These are phyloP conservation scores for Calocybe gambosa DNA, from an alignment of 1,284 basidiomycete genomes.

Conservation along the genomic window DNA sequence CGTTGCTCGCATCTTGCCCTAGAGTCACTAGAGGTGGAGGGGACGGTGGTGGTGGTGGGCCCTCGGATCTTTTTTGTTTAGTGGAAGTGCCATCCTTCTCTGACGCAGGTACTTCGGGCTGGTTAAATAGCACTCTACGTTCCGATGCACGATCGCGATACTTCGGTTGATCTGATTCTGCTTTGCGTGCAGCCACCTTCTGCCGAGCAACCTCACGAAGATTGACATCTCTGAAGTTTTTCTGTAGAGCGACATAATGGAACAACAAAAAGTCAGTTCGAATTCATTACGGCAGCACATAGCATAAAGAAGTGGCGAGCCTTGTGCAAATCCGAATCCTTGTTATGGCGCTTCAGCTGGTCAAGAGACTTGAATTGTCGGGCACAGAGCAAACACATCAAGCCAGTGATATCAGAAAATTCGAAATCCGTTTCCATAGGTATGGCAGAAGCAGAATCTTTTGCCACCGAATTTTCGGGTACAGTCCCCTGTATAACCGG, in stretches of 20 bases:
- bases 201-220: conserved; percentile 69
- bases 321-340: conserved; percentile 91
- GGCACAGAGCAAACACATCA: conserved; percentile 85
- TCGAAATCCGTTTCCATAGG: conserved; percentile 58
- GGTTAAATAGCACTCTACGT: conserved; percentile 81
- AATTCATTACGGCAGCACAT: conserved; percentile 20
- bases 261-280: conserved; percentile 27
- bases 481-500: conserved; percentile 24
- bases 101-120: conserved; percentile 74
- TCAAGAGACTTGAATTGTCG: conserved; percentile 87
- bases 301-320: conserved; percentile 43
- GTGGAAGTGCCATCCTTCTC: conserved; percentile 36
- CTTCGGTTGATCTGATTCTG: conserved; percentile 49
- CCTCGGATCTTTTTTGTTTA: conserved; percentile 48
- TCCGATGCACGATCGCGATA: conserved; percentile 92
- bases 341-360: conserved; percentile 80
- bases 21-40: conserved; percentile 58
- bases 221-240: conserved; percentile 70
- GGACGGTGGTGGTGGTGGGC: conserved; percentile 55
- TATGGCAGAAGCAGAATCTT: conserved; percentile 25
- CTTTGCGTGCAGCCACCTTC: conserved; percentile 50
- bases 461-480: conserved; percentile 16
- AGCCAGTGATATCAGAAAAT: conserved; percentile 64
- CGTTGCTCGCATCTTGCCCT: conserved; percentile 73
- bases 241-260: conserved; percentile 42